Evolutionary conservation across 345 rosid genomes (phyloP).

Genomic region (Brassica carinata): DNA sequence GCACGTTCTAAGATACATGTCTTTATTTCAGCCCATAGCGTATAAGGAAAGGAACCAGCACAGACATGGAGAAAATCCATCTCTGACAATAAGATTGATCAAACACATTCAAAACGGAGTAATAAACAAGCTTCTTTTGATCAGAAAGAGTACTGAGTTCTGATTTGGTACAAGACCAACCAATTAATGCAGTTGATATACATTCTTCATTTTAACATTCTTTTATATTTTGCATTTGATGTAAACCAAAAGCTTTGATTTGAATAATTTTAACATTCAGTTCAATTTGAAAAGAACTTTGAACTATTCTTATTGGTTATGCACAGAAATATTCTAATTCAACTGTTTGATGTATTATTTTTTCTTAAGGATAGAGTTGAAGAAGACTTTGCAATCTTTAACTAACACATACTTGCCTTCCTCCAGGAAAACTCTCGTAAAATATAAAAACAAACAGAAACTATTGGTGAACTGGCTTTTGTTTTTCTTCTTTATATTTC

Average conservation of each 20-base stretch:
- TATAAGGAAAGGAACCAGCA: background rate
- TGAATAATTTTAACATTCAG: background rate
- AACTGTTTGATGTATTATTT: slow-evolving; percentile 12
- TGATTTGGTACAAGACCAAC: background rate
- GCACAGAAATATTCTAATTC: slow-evolving; percentile 25
- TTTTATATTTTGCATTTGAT: background rate
- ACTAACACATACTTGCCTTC: slow-evolving; percentile 33
- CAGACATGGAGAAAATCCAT: background rate
- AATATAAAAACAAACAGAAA: background rate
- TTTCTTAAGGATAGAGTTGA: slow-evolving; percentile 8
- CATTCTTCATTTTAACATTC: background rate
- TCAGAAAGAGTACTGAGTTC: background rate
- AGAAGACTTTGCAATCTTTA: slow-evolving; percentile 29
- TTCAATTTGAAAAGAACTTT: background rate
- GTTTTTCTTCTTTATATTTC: background rate
- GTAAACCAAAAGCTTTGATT: background rate
- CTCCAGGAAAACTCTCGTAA: slow-evolving; percentile 32
- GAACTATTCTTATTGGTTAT: slow-evolving; percentile 16
- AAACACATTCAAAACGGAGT: background rate
- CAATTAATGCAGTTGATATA: background rate
- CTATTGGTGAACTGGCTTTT: slow-evolving; percentile 17
- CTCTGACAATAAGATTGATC: background rate
- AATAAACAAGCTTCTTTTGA: background rate
- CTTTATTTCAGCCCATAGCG: background rate
- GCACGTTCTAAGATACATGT: background rate